Percentiles rank a stretch among this genome's conserved stretches.
phyloP scores from a whole-genome alignment of 2,329 filamentous ascomycete species.

The Trichoderma sp. region DNA sequence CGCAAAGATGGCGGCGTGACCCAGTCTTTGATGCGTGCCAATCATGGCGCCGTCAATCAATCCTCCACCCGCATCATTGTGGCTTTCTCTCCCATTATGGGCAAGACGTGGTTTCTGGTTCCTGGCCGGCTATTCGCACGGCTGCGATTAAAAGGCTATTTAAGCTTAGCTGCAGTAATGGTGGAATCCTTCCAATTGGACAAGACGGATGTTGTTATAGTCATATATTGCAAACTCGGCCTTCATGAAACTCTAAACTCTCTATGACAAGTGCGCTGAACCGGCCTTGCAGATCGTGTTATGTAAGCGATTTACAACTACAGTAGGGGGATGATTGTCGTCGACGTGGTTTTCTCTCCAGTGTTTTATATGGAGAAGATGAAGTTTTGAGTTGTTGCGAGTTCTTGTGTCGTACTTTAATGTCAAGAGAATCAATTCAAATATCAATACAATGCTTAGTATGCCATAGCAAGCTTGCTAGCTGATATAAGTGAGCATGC shows the following conservation, averaged over 20 bases:
- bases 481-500: not conserved
- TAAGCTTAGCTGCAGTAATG: not conserved
- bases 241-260: not conserved
- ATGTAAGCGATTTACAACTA: not conserved
- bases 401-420: not conserved
- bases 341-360: not conserved
- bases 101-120: conserved; percentile 1
- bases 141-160: not conserved
- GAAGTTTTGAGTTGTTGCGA: not conserved
- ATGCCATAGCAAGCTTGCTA: not conserved
- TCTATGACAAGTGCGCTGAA: not conserved
- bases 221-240: not conserved
- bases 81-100: too few species aligned
- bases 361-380: not conserved
- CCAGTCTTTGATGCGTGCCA: conserved; percentile 25
- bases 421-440: too few species aligned
- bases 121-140: conserved; percentile 5
- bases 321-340: not conserved
- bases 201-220: not conserved
- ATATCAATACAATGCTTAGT: too few species aligned
- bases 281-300: not conserved
- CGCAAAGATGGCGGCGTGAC: conserved; percentile 2
- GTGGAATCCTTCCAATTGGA: not conserved
- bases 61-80: not conserved
- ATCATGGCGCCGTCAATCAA: conserved; percentile 15